Evolutionary conservation across 306 rosid genomes (phyloP).

Genomic region (Crataegus laevigata): DNA sequence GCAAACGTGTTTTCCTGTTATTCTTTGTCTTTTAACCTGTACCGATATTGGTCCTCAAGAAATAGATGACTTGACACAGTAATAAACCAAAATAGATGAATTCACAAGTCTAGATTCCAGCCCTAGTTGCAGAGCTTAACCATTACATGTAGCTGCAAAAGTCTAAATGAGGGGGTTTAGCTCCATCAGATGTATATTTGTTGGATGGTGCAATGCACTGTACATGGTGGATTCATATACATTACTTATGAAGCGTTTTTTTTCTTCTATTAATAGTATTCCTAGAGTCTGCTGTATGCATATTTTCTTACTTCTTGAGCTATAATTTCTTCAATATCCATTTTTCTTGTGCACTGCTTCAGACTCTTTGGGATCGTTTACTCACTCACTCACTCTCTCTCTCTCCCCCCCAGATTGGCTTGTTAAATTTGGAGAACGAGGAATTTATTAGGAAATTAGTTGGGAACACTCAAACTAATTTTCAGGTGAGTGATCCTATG

Average conservation of each 20-base stretch:
- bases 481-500: conserved; percentile 59
- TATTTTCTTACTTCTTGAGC: not conserved
- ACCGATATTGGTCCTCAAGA: not conserved
- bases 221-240: not conserved
- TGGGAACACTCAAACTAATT: conserved; percentile 47
- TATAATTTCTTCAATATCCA: not conserved
- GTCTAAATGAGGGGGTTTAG: not conserved
- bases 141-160: not conserved
- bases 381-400: not conserved
- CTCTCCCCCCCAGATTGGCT: conserved; percentile 54
- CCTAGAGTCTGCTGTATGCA: not conserved
- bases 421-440: conserved; percentile 78
- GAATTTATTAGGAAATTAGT: conserved; percentile 59
- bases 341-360: not conserved
- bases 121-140: not conserved
- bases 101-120: too few relatives aligned
- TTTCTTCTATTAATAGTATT: not conserved
- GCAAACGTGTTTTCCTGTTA: not conserved
- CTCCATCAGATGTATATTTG: not conserved
- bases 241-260: not conserved
- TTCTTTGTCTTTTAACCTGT: not conserved
- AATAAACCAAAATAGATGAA: too few relatives aligned
- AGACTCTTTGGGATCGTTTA: not conserved
- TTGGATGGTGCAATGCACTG: not conserved
- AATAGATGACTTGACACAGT: not conserved